phyloP scores from a whole-genome alignment of 2,329 filamentous ascomycete genomes.

The Fusarium graminum region DNA sequence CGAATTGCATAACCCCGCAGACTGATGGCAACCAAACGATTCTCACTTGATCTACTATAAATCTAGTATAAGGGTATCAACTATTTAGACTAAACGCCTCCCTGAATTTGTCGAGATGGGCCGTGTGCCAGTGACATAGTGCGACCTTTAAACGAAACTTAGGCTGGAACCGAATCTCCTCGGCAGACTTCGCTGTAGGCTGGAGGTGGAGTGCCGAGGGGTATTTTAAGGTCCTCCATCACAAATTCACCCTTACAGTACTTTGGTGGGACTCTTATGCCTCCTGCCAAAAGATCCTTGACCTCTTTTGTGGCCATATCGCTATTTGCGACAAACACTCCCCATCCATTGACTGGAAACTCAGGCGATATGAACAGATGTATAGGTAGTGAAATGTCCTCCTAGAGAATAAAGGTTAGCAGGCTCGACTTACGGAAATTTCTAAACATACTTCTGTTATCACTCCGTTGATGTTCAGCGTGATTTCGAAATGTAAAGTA shows the following conservation, averaged over 20 bases:
- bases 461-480: neutral
- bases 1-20: slow-evolving; percentile 14
- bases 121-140: neutral
- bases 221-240: neutral
- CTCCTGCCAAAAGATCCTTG: neutral
- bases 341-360: slow-evolving; percentile 7
- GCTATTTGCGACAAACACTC: neutral
- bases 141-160: neutral
- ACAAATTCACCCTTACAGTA: slow-evolving; percentile 4
- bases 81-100: neutral
- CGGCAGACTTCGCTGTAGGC: slow-evolving; percentile 8
- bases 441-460: neutral
- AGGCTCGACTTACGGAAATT: accelerated
- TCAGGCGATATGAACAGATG: slow-evolving; percentile 18
- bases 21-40: neutral
- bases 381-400: slow-evolving; percentile 9
- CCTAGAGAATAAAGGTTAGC: neutral
- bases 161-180: accelerated
- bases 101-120: too few species aligned
- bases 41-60: neutral
- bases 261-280: neutral
- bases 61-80: neutral
- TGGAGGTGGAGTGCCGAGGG: neutral
- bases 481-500: slow-evolving; percentile 2
- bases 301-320: neutral